Evolutionary conservation across 768 basidiomycete species (phyloP).

Genomic region (Mycena galericulata): DNA sequence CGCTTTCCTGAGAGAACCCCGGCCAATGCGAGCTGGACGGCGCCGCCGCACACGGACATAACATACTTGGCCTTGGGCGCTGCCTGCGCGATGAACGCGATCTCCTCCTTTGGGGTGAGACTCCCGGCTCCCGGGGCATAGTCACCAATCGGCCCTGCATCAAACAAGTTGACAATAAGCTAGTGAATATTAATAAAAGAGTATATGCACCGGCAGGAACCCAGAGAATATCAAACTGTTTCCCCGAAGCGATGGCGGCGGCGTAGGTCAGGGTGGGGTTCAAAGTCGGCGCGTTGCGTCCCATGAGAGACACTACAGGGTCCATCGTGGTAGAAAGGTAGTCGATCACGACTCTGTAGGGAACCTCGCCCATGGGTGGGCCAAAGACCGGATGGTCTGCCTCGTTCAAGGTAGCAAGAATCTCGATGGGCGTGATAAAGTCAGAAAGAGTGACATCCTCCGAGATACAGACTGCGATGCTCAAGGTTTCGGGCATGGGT

Average conservation of each 20-base stretch:
- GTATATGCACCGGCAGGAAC: constrained; percentile 31
- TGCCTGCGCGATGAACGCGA: constrained; percentile 43
- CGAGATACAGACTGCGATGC: constrained; percentile 31
- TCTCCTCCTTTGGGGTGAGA: constrained; percentile 20
- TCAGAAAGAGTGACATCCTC: constrained; percentile 33
- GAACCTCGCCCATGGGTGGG: constrained; percentile 13
- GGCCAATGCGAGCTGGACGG: constrained; percentile 45
- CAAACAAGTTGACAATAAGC: background rate
- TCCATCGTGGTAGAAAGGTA: constrained; percentile 27
- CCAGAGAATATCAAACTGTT: constrained; percentile 36
- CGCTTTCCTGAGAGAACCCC: constrained; percentile 48
- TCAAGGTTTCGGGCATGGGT: constrained; percentile 25
- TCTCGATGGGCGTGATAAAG: constrained; percentile 31
- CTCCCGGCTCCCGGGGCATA: background rate
- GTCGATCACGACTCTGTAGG: constrained; percentile 25
- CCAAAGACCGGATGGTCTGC: constrained; percentile 21
- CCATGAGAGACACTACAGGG: constrained; percentile 23
- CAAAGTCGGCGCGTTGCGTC: constrained; percentile 18
- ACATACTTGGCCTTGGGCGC: constrained; percentile 46
- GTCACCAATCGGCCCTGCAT: constrained; percentile 22
- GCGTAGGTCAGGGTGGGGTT: constrained; percentile 33
- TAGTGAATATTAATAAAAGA: background rate
- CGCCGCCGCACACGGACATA: constrained; percentile 49
- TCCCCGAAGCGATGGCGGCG: constrained; percentile 21
- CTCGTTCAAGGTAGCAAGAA: constrained; percentile 23